phyloP scores from a whole-genome alignment of 257 asterid species.

The Gardenia jasminoides region DNA sequence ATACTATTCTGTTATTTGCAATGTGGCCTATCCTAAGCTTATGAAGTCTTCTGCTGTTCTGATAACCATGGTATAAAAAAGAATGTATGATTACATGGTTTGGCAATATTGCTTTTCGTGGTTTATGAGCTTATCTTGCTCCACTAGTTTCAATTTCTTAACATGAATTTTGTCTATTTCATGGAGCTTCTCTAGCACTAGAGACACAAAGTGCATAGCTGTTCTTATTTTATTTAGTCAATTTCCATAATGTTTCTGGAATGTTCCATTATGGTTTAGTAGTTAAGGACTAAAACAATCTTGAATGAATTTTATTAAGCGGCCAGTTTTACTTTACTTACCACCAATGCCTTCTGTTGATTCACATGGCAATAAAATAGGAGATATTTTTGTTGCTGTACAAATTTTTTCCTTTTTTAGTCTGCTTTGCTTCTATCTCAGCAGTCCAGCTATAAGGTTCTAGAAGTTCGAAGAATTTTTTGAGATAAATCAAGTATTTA shows the following conservation, averaged over 20 bases:
- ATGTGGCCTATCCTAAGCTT: neutral
- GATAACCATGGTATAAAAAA: neutral
- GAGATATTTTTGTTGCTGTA: neutral
- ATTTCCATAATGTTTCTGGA: neutral
- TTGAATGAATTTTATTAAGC: neutral
- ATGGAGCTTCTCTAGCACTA: neutral
- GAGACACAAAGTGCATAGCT: neutral
- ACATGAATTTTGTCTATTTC: neutral
- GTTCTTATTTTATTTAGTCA: neutral
- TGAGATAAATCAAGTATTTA: neutral
- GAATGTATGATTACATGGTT: neutral
- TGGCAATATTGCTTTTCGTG: neutral
- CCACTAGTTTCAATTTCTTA: neutral
- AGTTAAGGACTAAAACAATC: neutral
- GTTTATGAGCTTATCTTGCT: neutral
- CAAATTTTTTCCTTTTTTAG: neutral
- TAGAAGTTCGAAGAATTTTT: conserved; percentile 1
- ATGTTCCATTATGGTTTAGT: neutral
- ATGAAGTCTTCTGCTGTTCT: neutral
- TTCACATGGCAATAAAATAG: neutral
- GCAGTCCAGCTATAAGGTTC: neutral
- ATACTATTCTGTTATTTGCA: neutral
- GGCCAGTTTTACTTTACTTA: neutral
- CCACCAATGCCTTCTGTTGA: neutral
- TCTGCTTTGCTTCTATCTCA: neutral